Percentiles rank a stretch among this genome's conserved stretches.
These are phyloP conservation scores for Lupinus albus DNA, from an alignment of 306 rosid species.

Conservation along the genomic window DNA sequence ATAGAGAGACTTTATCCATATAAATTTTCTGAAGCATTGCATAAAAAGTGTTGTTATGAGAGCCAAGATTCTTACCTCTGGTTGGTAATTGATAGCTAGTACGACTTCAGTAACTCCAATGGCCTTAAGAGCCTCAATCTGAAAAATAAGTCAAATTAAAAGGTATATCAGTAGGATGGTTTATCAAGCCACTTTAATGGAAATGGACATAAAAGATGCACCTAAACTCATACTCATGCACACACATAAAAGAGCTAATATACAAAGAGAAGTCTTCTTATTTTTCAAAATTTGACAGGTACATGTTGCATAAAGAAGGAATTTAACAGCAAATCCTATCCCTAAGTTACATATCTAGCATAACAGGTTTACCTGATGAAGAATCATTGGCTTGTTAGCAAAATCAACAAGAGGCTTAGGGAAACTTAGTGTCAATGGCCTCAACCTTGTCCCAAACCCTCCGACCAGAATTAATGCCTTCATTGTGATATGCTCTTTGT, in stretches of 20 bases:
- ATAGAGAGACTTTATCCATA: constrained; percentile 34
- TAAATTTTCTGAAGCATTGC: constrained; percentile 30
- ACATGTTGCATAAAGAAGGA: constrained; percentile 19
- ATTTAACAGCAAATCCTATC: constrained; percentile 15
- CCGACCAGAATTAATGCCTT: constrained; percentile 98
- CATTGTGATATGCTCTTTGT: constrained; percentile 58
- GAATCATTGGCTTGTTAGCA: constrained; percentile 98
- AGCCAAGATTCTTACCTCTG: constrained; percentile 65
- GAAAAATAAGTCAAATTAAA: constrained; percentile 40
- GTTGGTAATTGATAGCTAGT: constrained; percentile 98
- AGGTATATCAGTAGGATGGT: constrained; percentile 22
- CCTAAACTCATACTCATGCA: constrained; percentile 14
- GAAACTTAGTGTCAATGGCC: constrained; percentile 98
- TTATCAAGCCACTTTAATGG: constrained; percentile 7
- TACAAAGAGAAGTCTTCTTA: background rate
- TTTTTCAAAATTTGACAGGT: background rate
- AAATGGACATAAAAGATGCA: constrained; percentile 1
- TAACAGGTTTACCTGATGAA: constrained; percentile 77
- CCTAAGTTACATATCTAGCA: constrained; percentile 6
- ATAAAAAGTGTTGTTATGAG: constrained; percentile 22
- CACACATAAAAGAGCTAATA: background rate
- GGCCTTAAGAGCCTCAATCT: constrained; percentile 98
- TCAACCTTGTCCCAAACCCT: constrained; percentile 97
- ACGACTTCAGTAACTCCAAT: constrained; percentile 93
- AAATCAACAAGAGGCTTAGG: constrained; percentile 99